Percentiles rank a stretch among this genome's conserved stretches.
These are phyloP conservation scores for Penicillium fimorum DNA, from an alignment of 495 filamentous ascomycete genomes.

Conservation along the genomic window DNA sequence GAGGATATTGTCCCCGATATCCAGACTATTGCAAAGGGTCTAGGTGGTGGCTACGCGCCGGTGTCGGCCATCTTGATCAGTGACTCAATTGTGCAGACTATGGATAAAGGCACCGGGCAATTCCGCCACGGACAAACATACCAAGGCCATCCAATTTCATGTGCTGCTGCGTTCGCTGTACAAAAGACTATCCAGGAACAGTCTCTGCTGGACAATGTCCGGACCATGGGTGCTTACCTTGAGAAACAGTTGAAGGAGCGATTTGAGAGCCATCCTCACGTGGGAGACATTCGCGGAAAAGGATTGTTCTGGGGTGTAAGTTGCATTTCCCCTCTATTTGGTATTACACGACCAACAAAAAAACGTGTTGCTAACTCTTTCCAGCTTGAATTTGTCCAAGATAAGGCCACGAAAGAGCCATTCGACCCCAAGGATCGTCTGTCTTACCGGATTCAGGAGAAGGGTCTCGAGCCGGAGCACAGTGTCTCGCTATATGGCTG, in stretches of 20 bases:
- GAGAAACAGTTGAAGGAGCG: constrained; percentile 33
- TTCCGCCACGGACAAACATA: constrained; percentile 62
- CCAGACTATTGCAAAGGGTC: constrained; percentile 67
- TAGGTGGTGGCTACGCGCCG: constrained; percentile 64
- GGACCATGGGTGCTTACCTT: constrained; percentile 45
- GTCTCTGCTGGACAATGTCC: constrained; percentile 48
- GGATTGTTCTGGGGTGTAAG: constrained; percentile 58
- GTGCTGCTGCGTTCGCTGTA: constrained; percentile 55
- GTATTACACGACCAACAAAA: background rate
- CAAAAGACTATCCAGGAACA: constrained; percentile 51
- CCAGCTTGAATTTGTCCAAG: constrained; percentile 58
- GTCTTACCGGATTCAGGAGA: constrained; percentile 51
- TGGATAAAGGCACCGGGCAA: constrained; percentile 54
- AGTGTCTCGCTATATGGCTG: constrained; percentile 70
- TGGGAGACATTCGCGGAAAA: constrained; percentile 57
- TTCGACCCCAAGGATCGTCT: constrained; percentile 42
- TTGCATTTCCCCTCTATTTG: constrained; percentile 6
- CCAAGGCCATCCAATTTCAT: constrained; percentile 57
- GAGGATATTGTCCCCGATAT: constrained; percentile 64
- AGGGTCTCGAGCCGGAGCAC: constrained; percentile 49
- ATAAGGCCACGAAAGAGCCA: constrained; percentile 54
- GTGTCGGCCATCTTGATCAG: constrained; percentile 59
- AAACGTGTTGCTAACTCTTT: constrained; percentile 2
- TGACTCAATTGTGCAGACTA: constrained; percentile 50
- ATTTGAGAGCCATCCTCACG: constrained; percentile 41